Conservation (phyloP, 768 basidiomycete species). For the Porphyrellus cyaneotinctus region DNA sequence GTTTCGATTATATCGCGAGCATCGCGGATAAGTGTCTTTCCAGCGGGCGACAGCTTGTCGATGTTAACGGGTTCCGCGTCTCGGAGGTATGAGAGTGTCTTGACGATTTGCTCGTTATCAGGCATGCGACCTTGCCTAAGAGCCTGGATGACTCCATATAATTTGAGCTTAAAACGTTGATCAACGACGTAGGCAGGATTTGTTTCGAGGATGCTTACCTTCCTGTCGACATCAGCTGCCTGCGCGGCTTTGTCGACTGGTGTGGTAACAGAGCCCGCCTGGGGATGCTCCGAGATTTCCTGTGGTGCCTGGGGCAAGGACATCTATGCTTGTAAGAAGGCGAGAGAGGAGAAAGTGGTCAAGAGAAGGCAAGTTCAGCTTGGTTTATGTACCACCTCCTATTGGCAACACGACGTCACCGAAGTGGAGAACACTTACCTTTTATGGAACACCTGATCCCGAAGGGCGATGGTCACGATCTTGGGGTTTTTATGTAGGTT, state of each 20-base stretch:
- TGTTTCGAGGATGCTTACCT: slow-evolving; percentile 35
- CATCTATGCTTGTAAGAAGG: slow-evolving; percentile 36
- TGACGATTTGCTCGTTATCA: slow-evolving; percentile 75
- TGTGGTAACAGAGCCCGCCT: slow-evolving; percentile 55
- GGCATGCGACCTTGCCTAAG: slow-evolving; percentile 78
- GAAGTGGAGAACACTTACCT: neutral
- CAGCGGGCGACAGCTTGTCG: slow-evolving; percentile 68
- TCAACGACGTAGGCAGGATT: neutral
- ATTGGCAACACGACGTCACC: slow-evolving; percentile 16
- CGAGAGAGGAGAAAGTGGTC: neutral
- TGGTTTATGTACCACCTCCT: slow-evolving; percentile 10
- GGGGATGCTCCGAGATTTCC: slow-evolving; percentile 58
- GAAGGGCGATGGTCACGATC: too few species aligned
- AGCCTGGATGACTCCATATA: slow-evolving; percentile 80
- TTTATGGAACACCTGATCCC: neutral
- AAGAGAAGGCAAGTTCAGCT: neutral
- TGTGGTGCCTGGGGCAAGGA: slow-evolving; percentile 61
- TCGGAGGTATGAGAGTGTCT: slow-evolving; percentile 63
- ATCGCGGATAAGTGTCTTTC: slow-evolving; percentile 72
- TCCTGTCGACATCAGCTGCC: slow-evolving; percentile 77
- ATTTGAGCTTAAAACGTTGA: slow-evolving; percentile 42
- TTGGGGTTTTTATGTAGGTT: too few species aligned
- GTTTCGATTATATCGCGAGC: slow-evolving; percentile 78
- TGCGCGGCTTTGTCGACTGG: slow-evolving; percentile 59
- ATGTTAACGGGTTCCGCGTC: slow-evolving; percentile 57